These are phyloP conservation scores for Dionaea muscipula DNA, from an alignment of 179 eudicot genomes.

Conservation along the genomic window DNA sequence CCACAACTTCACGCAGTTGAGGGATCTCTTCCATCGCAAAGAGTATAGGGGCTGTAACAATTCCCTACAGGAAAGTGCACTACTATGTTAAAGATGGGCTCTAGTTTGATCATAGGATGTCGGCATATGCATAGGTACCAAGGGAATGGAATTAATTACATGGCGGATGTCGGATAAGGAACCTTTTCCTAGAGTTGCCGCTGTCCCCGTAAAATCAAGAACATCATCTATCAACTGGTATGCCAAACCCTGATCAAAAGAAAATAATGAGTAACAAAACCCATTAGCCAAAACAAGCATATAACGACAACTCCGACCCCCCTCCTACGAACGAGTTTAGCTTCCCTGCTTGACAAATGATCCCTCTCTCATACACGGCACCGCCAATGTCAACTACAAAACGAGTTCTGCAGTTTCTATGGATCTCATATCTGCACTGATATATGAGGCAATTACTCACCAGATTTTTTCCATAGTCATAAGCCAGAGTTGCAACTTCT, in stretches of 20 bases:
- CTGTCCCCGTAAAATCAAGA: constrained; percentile 91
- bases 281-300: constrained; percentile 3
- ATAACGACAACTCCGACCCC: no score
- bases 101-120: no score
- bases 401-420: not conserved
- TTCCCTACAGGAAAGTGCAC: constrained; percentile 42
- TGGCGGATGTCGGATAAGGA: constrained; percentile 82
- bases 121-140: constrained; percentile 2
- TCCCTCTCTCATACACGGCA: no score
- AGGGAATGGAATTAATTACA: constrained; percentile 29
- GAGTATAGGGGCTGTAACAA: constrained; percentile 77
- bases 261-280: constrained; percentile 3
- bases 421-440: not conserved
- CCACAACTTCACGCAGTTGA: constrained; percentile 50
- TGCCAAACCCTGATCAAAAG: constrained; percentile 63
- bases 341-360: no score
- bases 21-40: constrained; percentile 94
- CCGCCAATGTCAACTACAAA: no score
- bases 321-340: no score
- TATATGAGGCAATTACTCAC: constrained; percentile 31
- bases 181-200: constrained; percentile 87
- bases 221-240: constrained; percentile 84
- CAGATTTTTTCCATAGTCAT: constrained; percentile 85
- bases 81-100: not conserved
- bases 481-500: constrained; percentile 72